Evolutionary conservation across 345 rosid species (phyloP).

Genomic region (Euclidium syriacum): DNA sequence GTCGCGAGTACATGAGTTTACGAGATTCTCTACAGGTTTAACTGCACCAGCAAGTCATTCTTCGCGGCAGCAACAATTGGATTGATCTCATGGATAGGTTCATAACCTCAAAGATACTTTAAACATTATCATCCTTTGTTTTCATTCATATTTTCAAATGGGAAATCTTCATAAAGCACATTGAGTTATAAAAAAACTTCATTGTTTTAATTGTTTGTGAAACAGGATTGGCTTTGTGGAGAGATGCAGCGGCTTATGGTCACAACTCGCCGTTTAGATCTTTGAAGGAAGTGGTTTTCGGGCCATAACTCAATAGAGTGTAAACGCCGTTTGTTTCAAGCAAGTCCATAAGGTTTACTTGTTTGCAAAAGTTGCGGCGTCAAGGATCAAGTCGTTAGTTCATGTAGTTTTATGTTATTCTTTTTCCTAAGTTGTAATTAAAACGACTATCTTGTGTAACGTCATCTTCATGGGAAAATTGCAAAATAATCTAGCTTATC

Average conservation of each 20-base stretch:
- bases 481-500: too few species aligned
- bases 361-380: neutral
- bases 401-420: slow-evolving; percentile 4
- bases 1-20: neutral
- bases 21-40: slow-evolving; percentile 40
- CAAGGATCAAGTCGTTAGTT: neutral
- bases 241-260: slow-evolving; percentile 58
- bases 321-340: neutral
- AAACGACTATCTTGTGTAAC: neutral
- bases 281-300: slow-evolving; percentile 56
- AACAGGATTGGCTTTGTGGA: slow-evolving; percentile 73
- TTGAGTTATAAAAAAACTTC: neutral
- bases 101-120: neutral
- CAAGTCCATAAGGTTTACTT: neutral
- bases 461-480: too few species aligned
- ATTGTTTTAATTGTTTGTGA: neutral
- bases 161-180: neutral
- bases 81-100: slow-evolving; percentile 80
- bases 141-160: neutral
- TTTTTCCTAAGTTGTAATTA: slow-evolving; percentile 5
- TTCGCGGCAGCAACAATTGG: slow-evolving; percentile 67
- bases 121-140: neutral
- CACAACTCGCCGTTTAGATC: slow-evolving; percentile 59
- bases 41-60: slow-evolving; percentile 56
- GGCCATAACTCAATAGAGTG: slow-evolving; percentile 30